A percentile compares a stretch with the other conserved stretches of the same genome.
phyloP scores from a whole-genome alignment of 257 asterid species.

The Fraxinus quadrangulata region DNA sequence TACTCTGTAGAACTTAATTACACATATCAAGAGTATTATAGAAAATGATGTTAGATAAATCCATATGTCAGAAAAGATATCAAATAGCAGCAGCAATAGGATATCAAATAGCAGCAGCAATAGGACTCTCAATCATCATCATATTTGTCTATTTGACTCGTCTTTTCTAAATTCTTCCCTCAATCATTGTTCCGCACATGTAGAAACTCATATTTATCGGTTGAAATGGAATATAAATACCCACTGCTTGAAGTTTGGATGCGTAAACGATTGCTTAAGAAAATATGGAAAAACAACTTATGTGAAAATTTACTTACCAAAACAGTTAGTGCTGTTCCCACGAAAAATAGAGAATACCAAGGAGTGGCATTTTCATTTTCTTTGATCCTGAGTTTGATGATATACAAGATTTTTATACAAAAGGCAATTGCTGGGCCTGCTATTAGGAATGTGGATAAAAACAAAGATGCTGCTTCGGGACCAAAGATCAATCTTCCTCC shows the following conservation, averaged over 20 bases:
- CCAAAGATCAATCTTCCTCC: conserved; percentile 96
- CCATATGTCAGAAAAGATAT: background rate
- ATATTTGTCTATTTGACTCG: background rate
- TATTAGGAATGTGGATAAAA: conserved; percentile 55
- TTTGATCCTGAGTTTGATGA: conserved; percentile 36
- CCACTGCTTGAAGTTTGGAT: background rate
- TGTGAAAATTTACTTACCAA: conserved; percentile 51
- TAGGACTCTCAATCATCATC: conserved; percentile 8
- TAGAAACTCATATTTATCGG: background rate
- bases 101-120: conserved; percentile 12
- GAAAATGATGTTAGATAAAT: background rate
- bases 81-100: conserved; percentile 7
- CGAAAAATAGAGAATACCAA: conserved; percentile 65
- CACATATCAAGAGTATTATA: background rate
- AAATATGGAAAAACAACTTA: background rate
- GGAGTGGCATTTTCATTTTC: conserved; percentile 42
- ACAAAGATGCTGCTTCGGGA: conserved; percentile 78
- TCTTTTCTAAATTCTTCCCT: background rate
- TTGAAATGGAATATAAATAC: too few species aligned
- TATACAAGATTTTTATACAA: conserved; percentile 47
- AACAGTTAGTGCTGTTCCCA: conserved; percentile 60
- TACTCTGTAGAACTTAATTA: background rate
- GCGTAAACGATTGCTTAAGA: background rate
- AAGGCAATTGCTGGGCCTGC: conserved; percentile 72
- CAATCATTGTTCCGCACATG: background rate